phyloP scores from a whole-genome alignment of 176 grass and related monocot genomes.

The Dendrocalamus sinicus region DNA sequence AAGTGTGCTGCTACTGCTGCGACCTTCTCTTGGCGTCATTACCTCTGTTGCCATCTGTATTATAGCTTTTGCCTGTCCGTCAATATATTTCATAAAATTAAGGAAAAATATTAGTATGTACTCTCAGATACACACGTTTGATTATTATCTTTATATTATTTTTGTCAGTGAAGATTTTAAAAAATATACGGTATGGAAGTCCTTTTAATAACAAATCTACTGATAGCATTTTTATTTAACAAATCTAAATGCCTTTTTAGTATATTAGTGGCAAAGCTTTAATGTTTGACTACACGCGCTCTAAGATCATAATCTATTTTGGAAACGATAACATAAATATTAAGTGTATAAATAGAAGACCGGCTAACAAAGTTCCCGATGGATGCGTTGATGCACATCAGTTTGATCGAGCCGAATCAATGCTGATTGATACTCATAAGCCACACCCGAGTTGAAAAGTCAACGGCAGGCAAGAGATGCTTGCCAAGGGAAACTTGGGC shows the following conservation, averaged over 20 bases:
- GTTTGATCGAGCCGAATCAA: too few relatives aligned
- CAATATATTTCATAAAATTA: background rate
- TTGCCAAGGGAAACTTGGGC: too few relatives aligned
- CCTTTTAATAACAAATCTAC: background rate
- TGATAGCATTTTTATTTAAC: background rate
- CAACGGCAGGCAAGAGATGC: too few relatives aligned
- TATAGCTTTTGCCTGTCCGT: slow-evolving; percentile 57
- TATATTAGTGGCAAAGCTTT: background rate
- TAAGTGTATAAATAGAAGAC: too few relatives aligned
- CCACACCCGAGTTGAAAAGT: too few relatives aligned
- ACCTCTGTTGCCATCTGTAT: slow-evolving; percentile 51
- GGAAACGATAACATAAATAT: background rate
- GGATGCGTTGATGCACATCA: too few relatives aligned
- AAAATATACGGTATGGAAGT: background rate
- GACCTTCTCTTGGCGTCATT: background rate
- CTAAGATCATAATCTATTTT: background rate
- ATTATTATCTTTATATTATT: background rate
- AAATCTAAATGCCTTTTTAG: background rate
- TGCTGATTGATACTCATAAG: too few relatives aligned
- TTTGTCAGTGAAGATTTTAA: background rate
- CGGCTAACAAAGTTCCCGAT: too few relatives aligned
- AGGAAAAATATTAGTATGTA: background rate
- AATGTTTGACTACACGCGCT: background rate
- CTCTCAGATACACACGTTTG: background rate
- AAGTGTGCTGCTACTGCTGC: background rate